Evolutionary conservation across 1,284 basidiomycete species (phyloP).

Genomic region (Trametes sp.): DNA sequence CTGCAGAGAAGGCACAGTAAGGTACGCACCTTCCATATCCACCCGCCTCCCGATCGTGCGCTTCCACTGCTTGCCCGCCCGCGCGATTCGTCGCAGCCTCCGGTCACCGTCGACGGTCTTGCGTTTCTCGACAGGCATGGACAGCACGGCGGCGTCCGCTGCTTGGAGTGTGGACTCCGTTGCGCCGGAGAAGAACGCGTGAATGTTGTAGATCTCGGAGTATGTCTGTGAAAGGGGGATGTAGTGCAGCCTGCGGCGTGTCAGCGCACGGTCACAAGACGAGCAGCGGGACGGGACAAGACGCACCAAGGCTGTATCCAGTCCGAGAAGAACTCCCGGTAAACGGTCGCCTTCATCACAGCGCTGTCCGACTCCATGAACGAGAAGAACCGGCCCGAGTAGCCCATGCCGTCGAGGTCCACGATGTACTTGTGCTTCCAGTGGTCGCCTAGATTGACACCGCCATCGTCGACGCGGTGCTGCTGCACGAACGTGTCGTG

Average conservation of each 20-base stretch:
- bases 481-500: constrained; percentile 69
- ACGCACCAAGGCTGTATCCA: constrained; percentile 86
- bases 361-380: constrained; percentile 89
- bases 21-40: constrained; percentile 87
- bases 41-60: constrained; percentile 78
- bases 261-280: constrained; percentile 15
- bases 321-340: constrained; percentile 88
- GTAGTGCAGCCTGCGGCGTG: constrained; percentile 80
- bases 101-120: constrained; percentile 71
- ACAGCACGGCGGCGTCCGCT: constrained; percentile 55
- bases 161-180: constrained; percentile 65
- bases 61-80: constrained; percentile 91
- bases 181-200: constrained; percentile 89
- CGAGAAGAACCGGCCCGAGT: constrained; percentile 88
- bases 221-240: constrained; percentile 90
- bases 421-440: constrained; percentile 94
- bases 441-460: constrained; percentile 83
- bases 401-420: constrained; percentile 95
- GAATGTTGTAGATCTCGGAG: constrained; percentile 90
- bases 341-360: constrained; percentile 88
- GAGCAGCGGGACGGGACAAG: constrained; percentile 1
- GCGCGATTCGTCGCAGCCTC: constrained; percentile 81
- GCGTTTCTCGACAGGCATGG: constrained; percentile 40
- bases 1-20: constrained; percentile 13
- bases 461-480: constrained; percentile 79